Percentiles rank a stretch among this genome's conserved stretches.
phyloP scores from a whole-genome alignment of 768 basidiomycete species.

The Neoboletus subvelutipes region DNA sequence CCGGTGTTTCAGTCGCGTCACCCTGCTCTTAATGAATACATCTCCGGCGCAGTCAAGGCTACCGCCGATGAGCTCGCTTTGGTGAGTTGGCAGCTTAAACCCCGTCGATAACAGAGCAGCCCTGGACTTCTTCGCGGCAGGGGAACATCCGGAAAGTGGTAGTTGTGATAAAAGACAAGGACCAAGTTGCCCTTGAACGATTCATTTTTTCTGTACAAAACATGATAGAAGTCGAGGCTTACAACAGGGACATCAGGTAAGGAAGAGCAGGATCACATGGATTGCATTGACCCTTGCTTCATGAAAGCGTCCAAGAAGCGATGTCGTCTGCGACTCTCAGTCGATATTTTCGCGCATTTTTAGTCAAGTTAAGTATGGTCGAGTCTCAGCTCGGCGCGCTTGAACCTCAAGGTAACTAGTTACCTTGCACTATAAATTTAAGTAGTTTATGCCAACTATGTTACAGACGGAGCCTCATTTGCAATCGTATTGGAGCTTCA shows the following conservation, averaged over 20 bases:
- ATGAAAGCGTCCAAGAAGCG: constrained; percentile 64
- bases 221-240: constrained; percentile 70
- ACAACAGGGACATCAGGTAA: constrained; percentile 70
- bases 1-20: constrained; percentile 94
- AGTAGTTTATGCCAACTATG: background rate
- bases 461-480: constrained; percentile 70
- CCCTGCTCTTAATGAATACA: constrained; percentile 83
- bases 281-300: constrained; percentile 2
- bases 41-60: constrained; percentile 85
- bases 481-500: constrained; percentile 79
- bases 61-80: constrained; percentile 70
- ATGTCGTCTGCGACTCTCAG: constrained; percentile 62
- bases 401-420: constrained; percentile 52
- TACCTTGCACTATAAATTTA: background rate
- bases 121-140: constrained; percentile 37
- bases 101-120: background rate
- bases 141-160: constrained; percentile 79
- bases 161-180: constrained; percentile 80
- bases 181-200: constrained; percentile 81
- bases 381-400: constrained; percentile 68
- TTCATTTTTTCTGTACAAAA: constrained; percentile 86
- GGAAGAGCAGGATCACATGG: background rate
- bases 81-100: constrained; percentile 39
- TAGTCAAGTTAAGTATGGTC: constrained; percentile 77
- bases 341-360: constrained; percentile 79